phyloP scores from a whole-genome alignment of 352 stramenopile species.

The Peronospora tabacina region DNA sequence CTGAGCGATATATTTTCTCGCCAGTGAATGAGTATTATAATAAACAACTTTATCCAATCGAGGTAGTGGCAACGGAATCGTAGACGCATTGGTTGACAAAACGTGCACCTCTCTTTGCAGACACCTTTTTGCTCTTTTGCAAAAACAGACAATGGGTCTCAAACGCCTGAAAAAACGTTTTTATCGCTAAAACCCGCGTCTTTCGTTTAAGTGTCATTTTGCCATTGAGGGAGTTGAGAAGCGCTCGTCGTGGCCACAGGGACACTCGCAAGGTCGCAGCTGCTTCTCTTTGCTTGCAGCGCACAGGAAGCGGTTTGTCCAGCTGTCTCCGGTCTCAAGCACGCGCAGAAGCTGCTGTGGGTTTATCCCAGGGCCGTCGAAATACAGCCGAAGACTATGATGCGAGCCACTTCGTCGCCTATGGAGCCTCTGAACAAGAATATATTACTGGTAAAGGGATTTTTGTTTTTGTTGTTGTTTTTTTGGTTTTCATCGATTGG shows the following conservation, averaged over 20 bases:
- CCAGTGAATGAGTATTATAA: no score
- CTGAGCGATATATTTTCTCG: no score
- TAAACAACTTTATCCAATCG: no score
- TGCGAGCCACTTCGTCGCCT: constrained; percentile 33
- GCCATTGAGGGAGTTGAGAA: neutral
- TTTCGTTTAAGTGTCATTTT: neutral
- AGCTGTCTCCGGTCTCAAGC: neutral
- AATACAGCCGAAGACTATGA: constrained; percentile 6
- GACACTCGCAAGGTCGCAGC: neutral
- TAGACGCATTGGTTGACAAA: neutral
- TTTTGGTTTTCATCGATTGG: neutral
- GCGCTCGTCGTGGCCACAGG: neutral
- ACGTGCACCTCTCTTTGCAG: neutral
- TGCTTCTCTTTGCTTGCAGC: neutral
- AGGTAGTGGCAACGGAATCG: no score
- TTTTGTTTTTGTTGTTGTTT: neutral
- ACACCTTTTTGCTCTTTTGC: no score
- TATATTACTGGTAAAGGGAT: constrained; percentile 57
- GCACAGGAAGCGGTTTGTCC: neutral
- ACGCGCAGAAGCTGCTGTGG: neutral
- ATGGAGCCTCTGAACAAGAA: constrained; percentile 78
- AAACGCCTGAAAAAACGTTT: neutral
- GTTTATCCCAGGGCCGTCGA: no score
- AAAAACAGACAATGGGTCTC: neutral
- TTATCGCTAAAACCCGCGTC: neutral